Conservation (phyloP, 1,139 yeast species). For the Kodamaea sp. region DNA sequence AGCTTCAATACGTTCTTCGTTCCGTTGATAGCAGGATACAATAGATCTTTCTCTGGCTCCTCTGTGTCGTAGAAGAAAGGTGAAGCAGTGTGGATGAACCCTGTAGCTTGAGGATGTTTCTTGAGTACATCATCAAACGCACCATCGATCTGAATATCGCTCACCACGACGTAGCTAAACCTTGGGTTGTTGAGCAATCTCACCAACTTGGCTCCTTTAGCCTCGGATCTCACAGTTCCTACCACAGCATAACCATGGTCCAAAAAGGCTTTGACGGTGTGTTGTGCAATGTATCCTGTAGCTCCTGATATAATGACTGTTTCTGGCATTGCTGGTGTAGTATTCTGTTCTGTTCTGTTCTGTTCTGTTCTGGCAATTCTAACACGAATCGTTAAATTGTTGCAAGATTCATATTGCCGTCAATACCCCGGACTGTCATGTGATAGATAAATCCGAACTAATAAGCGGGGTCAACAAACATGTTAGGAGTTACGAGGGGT, state of each 20-base stretch:
- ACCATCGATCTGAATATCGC: constrained; percentile 27
- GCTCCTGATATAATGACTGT: constrained; percentile 46
- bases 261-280: constrained; percentile 22
- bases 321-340: too few species aligned
- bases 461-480: too few species aligned
- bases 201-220: constrained; percentile 31
- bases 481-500: too few species aligned
- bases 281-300: constrained; percentile 40
- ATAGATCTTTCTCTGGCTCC: constrained; percentile 12
- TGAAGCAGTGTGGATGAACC: constrained; percentile 16
- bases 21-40: constrained; percentile 23
- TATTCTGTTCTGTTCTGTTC: too few species aligned
- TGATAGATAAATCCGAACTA: too few species aligned
- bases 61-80: constrained; percentile 11
- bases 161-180: constrained; percentile 31
- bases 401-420: too few species aligned
- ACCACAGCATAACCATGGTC: constrained; percentile 32
- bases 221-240: constrained; percentile 38
- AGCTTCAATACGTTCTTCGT: constrained; percentile 29
- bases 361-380: too few species aligned
- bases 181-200: constrained; percentile 16
- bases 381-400: too few species aligned
- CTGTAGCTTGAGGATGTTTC: constrained; percentile 28
- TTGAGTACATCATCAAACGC: constrained; percentile 34
- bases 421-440: too few species aligned